These are phyloP conservation scores for Leccinum boreale DNA, from an alignment of 768 basidiomycete genomes.

Conservation along the genomic window DNA sequence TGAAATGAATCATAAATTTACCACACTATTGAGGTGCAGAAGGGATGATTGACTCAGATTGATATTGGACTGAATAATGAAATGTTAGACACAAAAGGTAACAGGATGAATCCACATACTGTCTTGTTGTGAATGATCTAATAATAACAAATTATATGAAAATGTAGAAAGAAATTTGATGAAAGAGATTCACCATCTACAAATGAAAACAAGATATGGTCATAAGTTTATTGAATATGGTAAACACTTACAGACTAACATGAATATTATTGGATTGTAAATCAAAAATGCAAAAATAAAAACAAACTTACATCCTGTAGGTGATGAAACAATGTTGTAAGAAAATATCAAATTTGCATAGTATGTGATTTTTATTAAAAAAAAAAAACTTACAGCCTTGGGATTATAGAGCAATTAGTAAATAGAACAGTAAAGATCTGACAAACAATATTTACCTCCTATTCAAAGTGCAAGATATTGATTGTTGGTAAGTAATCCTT, in stretches of 20 bases:
- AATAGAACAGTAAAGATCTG: not conserved
- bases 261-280: not conserved
- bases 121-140: no score
- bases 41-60: no score
- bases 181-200: no score
- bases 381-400: not conserved
- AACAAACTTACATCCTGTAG: not conserved
- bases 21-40: no score
- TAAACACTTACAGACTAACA: not conserved
- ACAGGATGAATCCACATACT: no score
- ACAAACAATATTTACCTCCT: not conserved
- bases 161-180: no score
- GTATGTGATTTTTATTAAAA: not conserved
- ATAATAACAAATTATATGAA: no score
- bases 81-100: no score
- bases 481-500: not conserved
- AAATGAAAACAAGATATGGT: not conserved
- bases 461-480: not conserved
- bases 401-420: not conserved
- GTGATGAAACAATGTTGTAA: no score
- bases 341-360: not conserved
- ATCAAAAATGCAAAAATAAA: not conserved
- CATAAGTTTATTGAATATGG: not conserved
- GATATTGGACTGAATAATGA: no score
- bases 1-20: no score